Base-by-base conservation (phyloP, 1,284 basidiomycete species). In the Meripilus lineatus region DNA sequence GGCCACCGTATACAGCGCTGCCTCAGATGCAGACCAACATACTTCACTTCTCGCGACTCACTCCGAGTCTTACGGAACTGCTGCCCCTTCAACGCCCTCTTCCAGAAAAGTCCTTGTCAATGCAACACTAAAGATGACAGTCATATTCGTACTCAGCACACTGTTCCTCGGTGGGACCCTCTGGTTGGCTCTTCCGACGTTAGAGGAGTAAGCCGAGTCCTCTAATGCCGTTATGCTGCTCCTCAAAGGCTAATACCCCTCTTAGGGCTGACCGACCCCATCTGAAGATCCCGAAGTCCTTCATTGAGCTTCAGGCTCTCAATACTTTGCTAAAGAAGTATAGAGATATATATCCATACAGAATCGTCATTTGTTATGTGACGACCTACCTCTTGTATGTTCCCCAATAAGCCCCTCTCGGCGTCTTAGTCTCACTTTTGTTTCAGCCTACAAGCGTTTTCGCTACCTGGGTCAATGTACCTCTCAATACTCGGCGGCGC, bases 381-480 rank as follows among this genome's bases (percentile, higher is more conserved):
- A 79, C 77, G 47, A 88, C 92, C 1, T 97, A 96, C 65, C 77
- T 98, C 52, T 99, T 97, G 92, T 94, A 56, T 46, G 79, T 71
- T 40, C 39, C 43, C 24, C 39, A 42, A n/a, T 30, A 30, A 30
- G n/a, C n/a, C n/a, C 28, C 28, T 10, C 28, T 8, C n/a, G 8
- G 28, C 8, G 47, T 48, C 25, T 38, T 40, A 4, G 22, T 36
- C 17, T 18, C 21, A 18, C 22, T 50, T 52, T 54, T 46, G 33
- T 48, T 45, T 38, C 61, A 93, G 92, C 66, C 75, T 98, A 3
- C 95, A 99, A 72, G 91, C 93, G 0, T 99, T 98, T 66, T 93
- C 91, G 2, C 77, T 99, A 4, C 95, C 95, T 0, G 95, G 95
- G 0, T 95, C 92, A 18, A 98, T 98, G 94, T 99, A 99, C 63